Conservation (phyloP, 495 filamentous ascomycete genomes). For the Xylaria castorea region DNA sequence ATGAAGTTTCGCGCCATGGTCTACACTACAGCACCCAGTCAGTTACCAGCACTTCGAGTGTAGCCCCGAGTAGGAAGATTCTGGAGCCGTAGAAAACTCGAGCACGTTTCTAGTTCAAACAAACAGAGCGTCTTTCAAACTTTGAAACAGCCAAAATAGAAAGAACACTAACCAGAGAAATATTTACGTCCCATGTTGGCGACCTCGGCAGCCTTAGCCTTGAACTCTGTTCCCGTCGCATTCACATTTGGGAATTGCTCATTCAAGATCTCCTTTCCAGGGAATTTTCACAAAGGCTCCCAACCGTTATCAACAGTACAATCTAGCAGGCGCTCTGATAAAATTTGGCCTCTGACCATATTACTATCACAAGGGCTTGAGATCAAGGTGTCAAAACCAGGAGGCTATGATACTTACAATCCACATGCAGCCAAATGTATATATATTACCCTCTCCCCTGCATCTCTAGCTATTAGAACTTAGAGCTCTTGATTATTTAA, state of each 20-base stretch:
- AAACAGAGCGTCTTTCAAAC: neutral
- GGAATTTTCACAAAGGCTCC: constrained; percentile 47
- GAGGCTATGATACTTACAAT: no score
- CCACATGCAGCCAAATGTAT: no score
- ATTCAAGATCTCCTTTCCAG: constrained; percentile 40
- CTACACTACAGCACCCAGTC: neutral
- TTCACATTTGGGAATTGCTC: constrained; percentile 36
- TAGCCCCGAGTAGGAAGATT: neutral
- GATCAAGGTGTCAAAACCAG: no score
- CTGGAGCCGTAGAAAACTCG: neutral
- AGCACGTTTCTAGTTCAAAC: neutral
- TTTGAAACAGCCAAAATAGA: neutral
- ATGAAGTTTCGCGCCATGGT: neutral
- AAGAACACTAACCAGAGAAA: neutral
- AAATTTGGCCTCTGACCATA: constrained; percentile 30
- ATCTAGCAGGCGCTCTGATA: constrained; percentile 32
- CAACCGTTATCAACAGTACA: constrained; percentile 43
- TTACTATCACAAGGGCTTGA: no score
- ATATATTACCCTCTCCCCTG: no score
- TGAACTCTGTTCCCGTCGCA: constrained; percentile 11
- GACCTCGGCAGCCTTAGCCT: neutral
- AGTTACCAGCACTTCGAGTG: neutral
- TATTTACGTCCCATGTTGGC: neutral
- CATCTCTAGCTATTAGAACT: no score
- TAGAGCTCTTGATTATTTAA: no score